Evolutionary conservation across 2,329 filamentous ascomycete genomes (phyloP).

Genomic region (Mycosphaerella sp.): DNA sequence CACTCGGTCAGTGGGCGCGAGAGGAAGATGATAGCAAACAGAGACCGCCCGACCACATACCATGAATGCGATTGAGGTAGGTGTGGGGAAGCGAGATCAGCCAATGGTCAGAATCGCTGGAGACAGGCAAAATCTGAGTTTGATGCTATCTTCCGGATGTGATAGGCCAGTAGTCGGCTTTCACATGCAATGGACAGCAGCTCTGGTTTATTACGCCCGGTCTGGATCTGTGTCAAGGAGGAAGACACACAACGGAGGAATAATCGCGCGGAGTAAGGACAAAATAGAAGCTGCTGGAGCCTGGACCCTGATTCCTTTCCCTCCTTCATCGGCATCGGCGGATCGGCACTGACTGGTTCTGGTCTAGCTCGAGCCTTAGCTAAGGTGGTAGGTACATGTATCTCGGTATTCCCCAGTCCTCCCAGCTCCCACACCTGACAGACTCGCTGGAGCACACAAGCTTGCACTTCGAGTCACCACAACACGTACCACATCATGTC

Average conservation of each 20-base stretch:
- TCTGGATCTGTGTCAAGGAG: not conserved
- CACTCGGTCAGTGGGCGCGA: not conserved
- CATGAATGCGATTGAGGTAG: slow-evolving; percentile 4
- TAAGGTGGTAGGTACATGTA: too few species aligned
- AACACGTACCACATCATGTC: slow-evolving; percentile 17
- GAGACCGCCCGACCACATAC: not conserved
- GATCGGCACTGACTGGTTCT: too few species aligned
- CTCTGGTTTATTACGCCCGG: not conserved
- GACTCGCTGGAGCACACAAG: not conserved
- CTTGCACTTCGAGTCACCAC: not conserved
- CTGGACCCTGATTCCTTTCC: not conserved
- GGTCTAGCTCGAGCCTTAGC: too few species aligned
- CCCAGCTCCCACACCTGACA: too few species aligned
- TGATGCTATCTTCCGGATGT: not conserved
- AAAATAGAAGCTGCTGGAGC: not conserved
- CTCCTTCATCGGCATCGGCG: not conserved
- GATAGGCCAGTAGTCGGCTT: not conserved
- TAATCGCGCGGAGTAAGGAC: not conserved
- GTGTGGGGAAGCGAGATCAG: slow-evolving; percentile 10
- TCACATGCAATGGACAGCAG: slow-evolving; percentile 1
- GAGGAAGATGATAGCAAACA: not conserved
- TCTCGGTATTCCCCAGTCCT: too few species aligned
- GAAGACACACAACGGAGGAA: not conserved
- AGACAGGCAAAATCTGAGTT: slow-evolving; percentile 4
- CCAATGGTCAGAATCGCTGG: slow-evolving; percentile 1